phyloP scores from a whole-genome alignment of 129 eudicot genomes.

The Rutidosis leptorrhynchoides region DNA sequence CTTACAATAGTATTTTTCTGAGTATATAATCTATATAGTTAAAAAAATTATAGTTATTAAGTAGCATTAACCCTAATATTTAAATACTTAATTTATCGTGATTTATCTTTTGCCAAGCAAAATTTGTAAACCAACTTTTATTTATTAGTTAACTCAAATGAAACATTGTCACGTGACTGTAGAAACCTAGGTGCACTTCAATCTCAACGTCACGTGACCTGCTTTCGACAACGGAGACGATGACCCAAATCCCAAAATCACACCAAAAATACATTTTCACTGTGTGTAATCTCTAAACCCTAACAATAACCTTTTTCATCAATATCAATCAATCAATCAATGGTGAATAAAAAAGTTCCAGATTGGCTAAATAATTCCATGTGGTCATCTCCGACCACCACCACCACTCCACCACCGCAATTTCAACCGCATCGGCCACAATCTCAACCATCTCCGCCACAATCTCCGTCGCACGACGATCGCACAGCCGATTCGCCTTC shows the following conservation, averaged over 20 bases:
- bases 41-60: too few relatives aligned
- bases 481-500: slow-evolving; percentile 23
- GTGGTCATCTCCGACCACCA: slow-evolving; percentile 62
- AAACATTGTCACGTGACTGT: slow-evolving; percentile 5
- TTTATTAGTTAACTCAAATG: too few relatives aligned
- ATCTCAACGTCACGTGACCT: slow-evolving; percentile 25
- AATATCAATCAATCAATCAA: slow-evolving; percentile 2
- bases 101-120: too few relatives aligned
- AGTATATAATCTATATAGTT: too few relatives aligned
- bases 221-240: slow-evolving; percentile 32
- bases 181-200: not conserved
- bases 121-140: too few relatives aligned
- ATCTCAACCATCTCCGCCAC: slow-evolving; percentile 21
- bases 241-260: slow-evolving; percentile 6
- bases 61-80: too few relatives aligned
- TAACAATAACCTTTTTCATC: slow-evolving; percentile 10
- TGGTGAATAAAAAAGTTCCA: slow-evolving; percentile 76
- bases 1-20: too few relatives aligned
- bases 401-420: slow-evolving; percentile 19
- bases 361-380: slow-evolving; percentile 96
- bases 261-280: slow-evolving; percentile 17
- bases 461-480: slow-evolving; percentile 26
- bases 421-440: slow-evolving; percentile 13
- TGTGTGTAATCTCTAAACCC: slow-evolving; percentile 21
- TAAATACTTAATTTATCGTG: too few relatives aligned